A percentile compares a stretch with the other conserved stretches of the same genome.
phyloP scores from a whole-genome alignment of 768 basidiomycete genomes.

The Hericium coralloides region DNA sequence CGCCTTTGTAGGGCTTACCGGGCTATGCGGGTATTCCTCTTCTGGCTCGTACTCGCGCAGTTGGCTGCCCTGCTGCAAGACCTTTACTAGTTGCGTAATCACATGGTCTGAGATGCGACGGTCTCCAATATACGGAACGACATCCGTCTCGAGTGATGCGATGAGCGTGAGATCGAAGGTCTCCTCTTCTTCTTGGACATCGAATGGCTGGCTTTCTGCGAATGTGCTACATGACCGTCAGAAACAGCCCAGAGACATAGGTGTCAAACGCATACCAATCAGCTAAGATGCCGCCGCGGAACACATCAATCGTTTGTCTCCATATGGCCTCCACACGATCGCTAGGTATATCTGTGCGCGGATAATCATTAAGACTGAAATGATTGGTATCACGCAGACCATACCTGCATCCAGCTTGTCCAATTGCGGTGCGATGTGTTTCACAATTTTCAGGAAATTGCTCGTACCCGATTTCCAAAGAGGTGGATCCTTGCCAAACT shows the following conservation, averaged over 20 bases:
- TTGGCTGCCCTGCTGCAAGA: constrained; percentile 64
- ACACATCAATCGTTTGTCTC: constrained; percentile 76
- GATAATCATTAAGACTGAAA: not conserved
- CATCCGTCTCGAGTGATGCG: constrained; percentile 67
- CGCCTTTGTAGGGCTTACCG: constrained; percentile 12
- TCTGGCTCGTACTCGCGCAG: constrained; percentile 24
- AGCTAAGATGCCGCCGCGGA: constrained; percentile 72
- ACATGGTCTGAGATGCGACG: constrained; percentile 62
- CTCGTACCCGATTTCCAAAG: constrained; percentile 94
- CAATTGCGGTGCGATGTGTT: constrained; percentile 50
- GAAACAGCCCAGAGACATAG: not conserved
- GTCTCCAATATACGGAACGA: constrained; percentile 69
- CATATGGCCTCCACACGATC: constrained; percentile 76
- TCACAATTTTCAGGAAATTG: constrained; percentile 66
- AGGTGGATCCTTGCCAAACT: constrained; percentile 78
- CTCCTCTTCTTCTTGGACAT: constrained; percentile 69
- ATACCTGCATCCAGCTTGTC: constrained; percentile 31
- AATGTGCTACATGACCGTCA: constrained; percentile 34
- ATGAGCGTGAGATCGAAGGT: constrained; percentile 81
- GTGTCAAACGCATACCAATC: constrained; percentile 53
- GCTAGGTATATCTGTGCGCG: constrained; percentile 40
- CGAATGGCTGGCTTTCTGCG: constrained; percentile 47
- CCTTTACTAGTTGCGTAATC: constrained; percentile 56
- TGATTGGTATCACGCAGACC: not conserved
- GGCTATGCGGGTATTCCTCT: constrained; percentile 4